These are phyloP conservation scores for Ricinus communis DNA, from an alignment of 345 rosid species.

Conservation along the genomic window DNA sequence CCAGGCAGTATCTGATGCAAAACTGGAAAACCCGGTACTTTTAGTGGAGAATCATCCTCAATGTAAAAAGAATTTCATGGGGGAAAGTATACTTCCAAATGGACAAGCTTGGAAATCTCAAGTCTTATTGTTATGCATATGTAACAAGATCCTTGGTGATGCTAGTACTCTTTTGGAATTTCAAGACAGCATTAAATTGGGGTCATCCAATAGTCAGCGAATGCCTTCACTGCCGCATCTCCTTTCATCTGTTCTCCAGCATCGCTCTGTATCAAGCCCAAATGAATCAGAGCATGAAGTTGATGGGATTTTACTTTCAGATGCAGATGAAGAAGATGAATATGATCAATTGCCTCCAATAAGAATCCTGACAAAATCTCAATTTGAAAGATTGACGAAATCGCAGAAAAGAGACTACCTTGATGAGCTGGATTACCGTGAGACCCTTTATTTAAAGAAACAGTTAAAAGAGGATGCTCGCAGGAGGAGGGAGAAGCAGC, in stretches of 20 bases:
- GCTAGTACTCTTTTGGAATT: slow-evolving; percentile 61
- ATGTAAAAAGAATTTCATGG: slow-evolving; percentile 65
- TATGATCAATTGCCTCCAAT: slow-evolving; percentile 87
- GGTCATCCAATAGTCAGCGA: slow-evolving; percentile 47
- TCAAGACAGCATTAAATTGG: slow-evolving; percentile 60
- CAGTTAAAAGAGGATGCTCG: slow-evolving; percentile 71
- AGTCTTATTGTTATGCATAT: slow-evolving; percentile 60
- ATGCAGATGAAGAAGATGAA: slow-evolving; percentile 69
- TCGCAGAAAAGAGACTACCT: slow-evolving; percentile 76
- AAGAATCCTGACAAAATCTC: slow-evolving; percentile 70
- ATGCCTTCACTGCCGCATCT: slow-evolving; percentile 90
- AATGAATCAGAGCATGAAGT: slow-evolving; percentile 55
- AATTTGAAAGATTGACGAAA: slow-evolving; percentile 64
- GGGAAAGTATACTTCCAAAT: slow-evolving; percentile 77
- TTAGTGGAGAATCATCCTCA: slow-evolving; percentile 78
- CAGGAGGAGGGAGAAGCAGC: slow-evolving; percentile 48
- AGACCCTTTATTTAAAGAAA: slow-evolving; percentile 79
- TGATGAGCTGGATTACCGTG: slow-evolving; percentile 87
- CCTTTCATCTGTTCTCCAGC: slow-evolving; percentile 68
- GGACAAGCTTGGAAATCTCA: slow-evolving; percentile 83
- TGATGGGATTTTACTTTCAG: slow-evolving; percentile 47
- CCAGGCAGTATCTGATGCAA: slow-evolving; percentile 66
- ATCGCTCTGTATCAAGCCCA: slow-evolving; percentile 43
- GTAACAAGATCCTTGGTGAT: slow-evolving; percentile 79
- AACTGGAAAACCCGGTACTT: slow-evolving; percentile 71